Evolutionary conservation across 805 yeast species (phyloP).

Genomic region (Candida saitoana): DNA sequence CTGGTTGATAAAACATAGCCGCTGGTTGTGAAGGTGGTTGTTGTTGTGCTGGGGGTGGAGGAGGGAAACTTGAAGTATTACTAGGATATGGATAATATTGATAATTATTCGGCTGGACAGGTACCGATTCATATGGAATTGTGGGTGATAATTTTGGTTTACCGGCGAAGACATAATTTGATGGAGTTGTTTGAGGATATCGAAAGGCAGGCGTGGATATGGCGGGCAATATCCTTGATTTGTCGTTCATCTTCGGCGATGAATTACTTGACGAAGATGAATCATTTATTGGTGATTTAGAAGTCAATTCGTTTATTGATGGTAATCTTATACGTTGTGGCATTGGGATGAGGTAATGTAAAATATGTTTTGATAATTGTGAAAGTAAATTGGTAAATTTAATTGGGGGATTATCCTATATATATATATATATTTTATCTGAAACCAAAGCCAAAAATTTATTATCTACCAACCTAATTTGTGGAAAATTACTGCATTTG

Average conservation of each 20-base stretch:
- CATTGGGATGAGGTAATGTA: too few species aligned
- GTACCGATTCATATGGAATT: slow-evolving; percentile 8
- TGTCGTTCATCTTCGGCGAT: slow-evolving; percentile 4
- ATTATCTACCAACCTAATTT: not conserved
- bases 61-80: not conserved
- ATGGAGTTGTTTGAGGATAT: slow-evolving; percentile 3
- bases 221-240: slow-evolving; percentile 6
- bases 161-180: slow-evolving; percentile 8
- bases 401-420: not conserved
- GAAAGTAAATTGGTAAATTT: too few species aligned
- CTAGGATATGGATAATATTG: slow-evolving; percentile 6
- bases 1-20: slow-evolving; percentile 5
- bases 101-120: slow-evolving; percentile 8
- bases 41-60: slow-evolving; percentile 1
- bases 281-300: slow-evolving; percentile 9
- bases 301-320: slow-evolving; percentile 24
- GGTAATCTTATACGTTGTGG: slow-evolving; percentile 20
- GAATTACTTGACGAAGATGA: not conserved
- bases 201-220: slow-evolving; percentile 2
- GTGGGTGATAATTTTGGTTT: slow-evolving; percentile 11
- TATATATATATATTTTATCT: not conserved
- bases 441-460: not conserved
- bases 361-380: too few species aligned
- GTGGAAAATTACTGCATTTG: not conserved
- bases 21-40: slow-evolving; percentile 4